These are phyloP conservation scores for Cladophialophora exuberans DNA, from an alignment of 2,329 filamentous ascomycete species.

Conservation along the genomic window DNA sequence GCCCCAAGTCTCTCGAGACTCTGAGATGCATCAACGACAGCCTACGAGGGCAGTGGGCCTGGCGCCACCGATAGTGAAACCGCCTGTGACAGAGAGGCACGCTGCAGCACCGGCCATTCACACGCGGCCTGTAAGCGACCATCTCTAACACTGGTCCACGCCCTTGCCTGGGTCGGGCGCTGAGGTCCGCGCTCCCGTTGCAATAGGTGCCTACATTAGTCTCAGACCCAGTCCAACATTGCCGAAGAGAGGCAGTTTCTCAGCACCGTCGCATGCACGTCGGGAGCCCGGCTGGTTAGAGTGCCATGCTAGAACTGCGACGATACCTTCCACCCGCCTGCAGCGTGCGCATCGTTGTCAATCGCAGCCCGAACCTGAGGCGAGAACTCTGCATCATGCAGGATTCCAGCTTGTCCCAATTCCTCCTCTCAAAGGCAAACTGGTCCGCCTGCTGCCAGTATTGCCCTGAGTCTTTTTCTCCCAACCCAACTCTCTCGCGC, in stretches of 20 bases:
- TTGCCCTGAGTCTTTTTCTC: constrained; percentile 4
- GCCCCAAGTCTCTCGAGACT: constrained; percentile 1
- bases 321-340: constrained; percentile 19
- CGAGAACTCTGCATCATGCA: constrained; percentile 27
- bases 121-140: constrained; percentile 24
- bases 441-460: constrained; percentile 16
- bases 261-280: constrained; percentile 23
- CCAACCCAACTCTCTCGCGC: constrained; percentile 1
- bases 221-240: constrained; percentile 18
- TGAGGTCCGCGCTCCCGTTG: constrained; percentile 21
- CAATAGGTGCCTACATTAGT: constrained; percentile 27
- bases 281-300: constrained; percentile 2
- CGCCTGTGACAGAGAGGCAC: constrained; percentile 24
- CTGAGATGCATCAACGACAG: constrained; percentile 6
- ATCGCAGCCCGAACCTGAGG: constrained; percentile 24
- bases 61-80: constrained; percentile 25
- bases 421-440: constrained; percentile 10
- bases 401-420: constrained; percentile 14
- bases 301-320: constrained; percentile 13
- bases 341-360: constrained; percentile 18
- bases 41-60: constrained; percentile 17
- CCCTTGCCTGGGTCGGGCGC: constrained; percentile 26
- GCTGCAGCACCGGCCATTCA: constrained; percentile 21
- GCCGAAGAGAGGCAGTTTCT: constrained; percentile 21
- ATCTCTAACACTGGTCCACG: constrained; percentile 22